Evolutionary conservation across 169 alveolate species (phyloP).

Genomic region (Plasmodium cynomolgi): DNA sequence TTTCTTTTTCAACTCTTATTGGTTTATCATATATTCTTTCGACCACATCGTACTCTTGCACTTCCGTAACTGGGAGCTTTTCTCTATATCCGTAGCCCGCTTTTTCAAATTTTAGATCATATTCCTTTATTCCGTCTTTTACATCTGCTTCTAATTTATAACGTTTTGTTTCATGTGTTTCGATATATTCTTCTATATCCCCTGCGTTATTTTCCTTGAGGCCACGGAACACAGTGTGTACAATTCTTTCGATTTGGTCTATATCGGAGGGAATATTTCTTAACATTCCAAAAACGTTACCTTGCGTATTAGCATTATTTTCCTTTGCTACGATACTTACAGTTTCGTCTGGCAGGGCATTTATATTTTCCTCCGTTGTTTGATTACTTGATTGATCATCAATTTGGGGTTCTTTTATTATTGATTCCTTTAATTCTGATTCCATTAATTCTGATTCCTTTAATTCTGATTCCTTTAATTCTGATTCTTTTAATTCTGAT

Average conservation of each 20-base stretch:
- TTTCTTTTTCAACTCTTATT: not conserved
- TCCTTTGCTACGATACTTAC: not conserved
- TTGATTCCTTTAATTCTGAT: not conserved
- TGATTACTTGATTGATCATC: not conserved
- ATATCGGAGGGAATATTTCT: not conserved
- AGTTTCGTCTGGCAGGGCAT: not conserved
- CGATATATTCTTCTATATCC: not conserved
- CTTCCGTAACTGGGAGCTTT: constrained; percentile 14
- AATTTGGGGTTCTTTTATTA: not conserved
- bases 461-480: not conserved
- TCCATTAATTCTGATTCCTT: not conserved
- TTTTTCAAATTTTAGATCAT: constrained; percentile 2
- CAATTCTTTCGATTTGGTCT: not conserved
- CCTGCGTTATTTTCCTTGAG: not conserved
- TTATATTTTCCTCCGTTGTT: not conserved
- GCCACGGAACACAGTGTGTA: not conserved
- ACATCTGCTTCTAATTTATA: not conserved
- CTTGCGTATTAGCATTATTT: not conserved
- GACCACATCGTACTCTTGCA: not conserved
- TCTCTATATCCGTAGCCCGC: not conserved
- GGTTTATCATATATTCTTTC: not conserved
- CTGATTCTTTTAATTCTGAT: not conserved
- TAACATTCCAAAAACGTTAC: not conserved
- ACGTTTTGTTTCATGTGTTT: not conserved
- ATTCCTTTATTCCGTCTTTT: not conserved